Conservation (phyloP, 192 early-diverging fungal species). For the Linnemannia zychae region DNA sequence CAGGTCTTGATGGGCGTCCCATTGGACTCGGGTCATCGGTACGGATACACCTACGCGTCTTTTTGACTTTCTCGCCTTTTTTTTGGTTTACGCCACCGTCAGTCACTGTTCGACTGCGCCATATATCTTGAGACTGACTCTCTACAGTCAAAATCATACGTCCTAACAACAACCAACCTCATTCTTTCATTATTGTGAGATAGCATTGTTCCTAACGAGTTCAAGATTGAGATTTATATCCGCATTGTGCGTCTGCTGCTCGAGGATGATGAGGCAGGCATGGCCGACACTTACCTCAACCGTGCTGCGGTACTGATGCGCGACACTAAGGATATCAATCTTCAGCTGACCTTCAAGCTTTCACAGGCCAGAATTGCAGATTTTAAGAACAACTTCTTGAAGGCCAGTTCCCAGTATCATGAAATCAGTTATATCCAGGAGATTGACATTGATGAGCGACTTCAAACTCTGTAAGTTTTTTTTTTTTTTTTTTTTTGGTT, state of each 20-base stretch:
- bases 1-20: conserved; percentile 89
- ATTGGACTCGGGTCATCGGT: conserved; percentile 90
- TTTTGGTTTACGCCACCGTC: conserved; percentile 3
- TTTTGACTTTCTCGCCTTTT: background rate
- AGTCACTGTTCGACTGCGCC: conserved; percentile 6
- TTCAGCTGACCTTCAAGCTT: conserved; percentile 79
- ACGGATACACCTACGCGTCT: conserved; percentile 5
- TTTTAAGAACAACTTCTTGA: conserved; percentile 87
- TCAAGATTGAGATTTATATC: conserved; percentile 87
- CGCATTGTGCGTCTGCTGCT: conserved; percentile 88
- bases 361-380: conserved; percentile 90
- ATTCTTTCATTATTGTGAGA: background rate
- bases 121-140: background rate
- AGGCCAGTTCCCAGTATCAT: conserved; percentile 87
- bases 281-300: conserved; percentile 87
- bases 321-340: conserved; percentile 62
- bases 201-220: conserved; percentile 71
- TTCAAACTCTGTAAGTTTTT: conserved; percentile 67
- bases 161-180: background rate
- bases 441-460: conserved; percentile 73
- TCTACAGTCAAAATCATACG: background rate
- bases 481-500: no score
- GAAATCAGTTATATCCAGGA: conserved; percentile 82
- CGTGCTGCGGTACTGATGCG: conserved; percentile 81
- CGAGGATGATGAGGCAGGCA: conserved; percentile 84